phyloP scores from a whole-genome alignment of 1,139 yeast species.

The Scheffersomyces quercinus region DNA sequence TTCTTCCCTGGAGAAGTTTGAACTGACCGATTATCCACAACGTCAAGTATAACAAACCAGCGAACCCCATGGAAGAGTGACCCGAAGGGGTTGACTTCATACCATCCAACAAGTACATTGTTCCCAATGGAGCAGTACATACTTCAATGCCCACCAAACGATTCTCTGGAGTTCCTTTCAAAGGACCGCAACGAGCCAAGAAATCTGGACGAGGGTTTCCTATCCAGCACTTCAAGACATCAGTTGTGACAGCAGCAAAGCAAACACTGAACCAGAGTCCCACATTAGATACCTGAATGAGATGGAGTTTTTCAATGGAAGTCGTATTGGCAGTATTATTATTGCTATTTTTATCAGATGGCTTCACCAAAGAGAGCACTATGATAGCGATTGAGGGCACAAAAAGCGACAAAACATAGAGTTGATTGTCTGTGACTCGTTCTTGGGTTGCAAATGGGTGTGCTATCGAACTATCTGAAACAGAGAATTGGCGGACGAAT shows the following conservation, averaged over 20 bases:
- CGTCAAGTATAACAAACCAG: slow-evolving; percentile 62
- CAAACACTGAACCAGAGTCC: slow-evolving; percentile 16
- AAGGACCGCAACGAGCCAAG: slow-evolving; percentile 21
- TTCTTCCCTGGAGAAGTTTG: slow-evolving; percentile 7
- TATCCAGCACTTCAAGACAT: slow-evolving; percentile 25
- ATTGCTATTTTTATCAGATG: too few species aligned
- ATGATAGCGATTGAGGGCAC: slow-evolving; percentile 15
- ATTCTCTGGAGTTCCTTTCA: slow-evolving; percentile 12
- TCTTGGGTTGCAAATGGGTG: slow-evolving; percentile 22
- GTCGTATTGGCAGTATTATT: not conserved
- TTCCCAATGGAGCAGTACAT: slow-evolving; percentile 46
- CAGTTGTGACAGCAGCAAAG: slow-evolving; percentile 37
- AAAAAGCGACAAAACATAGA: slow-evolving; percentile 15
- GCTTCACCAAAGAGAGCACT: slow-evolving; percentile 9
- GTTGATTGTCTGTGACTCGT: slow-evolving; percentile 19
- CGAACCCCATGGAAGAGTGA: slow-evolving; percentile 69
- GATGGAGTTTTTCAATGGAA: slow-evolving; percentile 14
- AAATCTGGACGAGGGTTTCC: slow-evolving; percentile 29
- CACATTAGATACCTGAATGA: slow-evolving; percentile 19
- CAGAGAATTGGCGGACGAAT: slow-evolving; percentile 18
- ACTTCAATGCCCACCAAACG: slow-evolving; percentile 19
- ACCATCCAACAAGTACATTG: slow-evolving; percentile 63
- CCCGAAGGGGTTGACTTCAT: slow-evolving; percentile 83
- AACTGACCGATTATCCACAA: slow-evolving; percentile 26
- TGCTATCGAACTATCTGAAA: slow-evolving; percentile 15